Conservation (phyloP, 345 rosid species). For the Lumnitzera littorea region DNA sequence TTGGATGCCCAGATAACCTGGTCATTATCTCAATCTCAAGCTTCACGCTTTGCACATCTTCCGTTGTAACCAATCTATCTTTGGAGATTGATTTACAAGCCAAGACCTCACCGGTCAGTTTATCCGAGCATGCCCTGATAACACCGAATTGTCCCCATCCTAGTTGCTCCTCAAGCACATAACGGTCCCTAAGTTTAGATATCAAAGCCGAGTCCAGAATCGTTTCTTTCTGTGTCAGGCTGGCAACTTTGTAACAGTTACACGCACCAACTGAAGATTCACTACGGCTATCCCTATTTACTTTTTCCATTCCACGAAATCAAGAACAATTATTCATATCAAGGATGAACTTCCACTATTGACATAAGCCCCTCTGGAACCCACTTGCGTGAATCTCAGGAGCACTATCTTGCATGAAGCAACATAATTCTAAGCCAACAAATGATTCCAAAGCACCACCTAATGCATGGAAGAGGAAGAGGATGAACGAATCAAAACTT, state of each 20-base stretch:
- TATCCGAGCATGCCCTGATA: slow-evolving; percentile 65
- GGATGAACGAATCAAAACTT: no score
- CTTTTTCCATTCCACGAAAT: slow-evolving; percentile 44
- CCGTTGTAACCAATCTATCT: slow-evolving; percentile 44
- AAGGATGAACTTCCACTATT: no score
- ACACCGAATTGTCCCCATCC: slow-evolving; percentile 86
- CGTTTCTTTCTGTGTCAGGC: slow-evolving; percentile 34
- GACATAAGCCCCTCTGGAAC: no score
- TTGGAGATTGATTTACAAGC: slow-evolving; percentile 62
- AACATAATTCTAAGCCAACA: no score
- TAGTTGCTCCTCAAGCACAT: slow-evolving; percentile 56
- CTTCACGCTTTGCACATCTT: slow-evolving; percentile 42
- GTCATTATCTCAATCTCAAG: slow-evolving; percentile 67
- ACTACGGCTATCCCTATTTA: slow-evolving; percentile 15
- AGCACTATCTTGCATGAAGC: no score
- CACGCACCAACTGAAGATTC: slow-evolving; percentile 23
- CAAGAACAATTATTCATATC: slow-evolving; percentile 9
- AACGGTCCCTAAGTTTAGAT: slow-evolving; percentile 54
- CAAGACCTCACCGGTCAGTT: slow-evolving; percentile 40
- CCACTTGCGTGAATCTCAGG: no score
- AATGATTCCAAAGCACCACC: no score
- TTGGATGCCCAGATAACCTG: slow-evolving; percentile 62
- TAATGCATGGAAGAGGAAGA: no score
- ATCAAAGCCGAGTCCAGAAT: slow-evolving; percentile 45
- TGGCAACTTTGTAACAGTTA: slow-evolving; percentile 40